phyloP scores from a whole-genome alignment of 2,329 filamentous ascomycete genomes.

The Fusarium sp. region DNA sequence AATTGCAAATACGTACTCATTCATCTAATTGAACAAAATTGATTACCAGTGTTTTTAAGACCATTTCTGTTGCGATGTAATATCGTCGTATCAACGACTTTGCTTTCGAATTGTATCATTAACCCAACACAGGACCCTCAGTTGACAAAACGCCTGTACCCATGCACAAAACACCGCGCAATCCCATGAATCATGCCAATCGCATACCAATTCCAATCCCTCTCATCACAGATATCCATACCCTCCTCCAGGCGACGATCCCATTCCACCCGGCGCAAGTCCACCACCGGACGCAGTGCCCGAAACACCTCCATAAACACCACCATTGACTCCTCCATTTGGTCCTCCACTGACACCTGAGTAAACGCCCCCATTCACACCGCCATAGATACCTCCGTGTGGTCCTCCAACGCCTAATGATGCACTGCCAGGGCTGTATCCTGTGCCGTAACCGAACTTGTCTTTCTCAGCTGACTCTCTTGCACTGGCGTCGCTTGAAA shows the following conservation, averaged over 20 bases:
- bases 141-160: not conserved
- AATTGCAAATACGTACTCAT: not conserved
- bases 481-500: constrained; percentile 11
- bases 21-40: not conserved
- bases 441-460: constrained; percentile 1
- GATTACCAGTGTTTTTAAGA: not conserved
- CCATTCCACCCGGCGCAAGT: constrained; percentile 19
- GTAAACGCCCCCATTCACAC: constrained; percentile 31
- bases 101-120: not conserved
- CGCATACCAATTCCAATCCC: not conserved
- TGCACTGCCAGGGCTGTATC: constrained; percentile 18
- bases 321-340: constrained; percentile 18
- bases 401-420: constrained; percentile 14
- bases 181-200: not conserved
- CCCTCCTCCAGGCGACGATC: constrained; percentile 21
- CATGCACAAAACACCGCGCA: not conserved
- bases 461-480: constrained; percentile 10
- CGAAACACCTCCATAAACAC: constrained; percentile 33
- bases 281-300: constrained; percentile 24
- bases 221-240: constrained; percentile 9
- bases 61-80: not conserved
- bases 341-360: constrained; percentile 19
- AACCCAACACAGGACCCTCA: not conserved
- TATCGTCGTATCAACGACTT: not conserved
- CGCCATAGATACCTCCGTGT: constrained; percentile 21